phyloP scores from a whole-genome alignment of 768 basidiomycete genomes.

The Boletus sensibilis region DNA sequence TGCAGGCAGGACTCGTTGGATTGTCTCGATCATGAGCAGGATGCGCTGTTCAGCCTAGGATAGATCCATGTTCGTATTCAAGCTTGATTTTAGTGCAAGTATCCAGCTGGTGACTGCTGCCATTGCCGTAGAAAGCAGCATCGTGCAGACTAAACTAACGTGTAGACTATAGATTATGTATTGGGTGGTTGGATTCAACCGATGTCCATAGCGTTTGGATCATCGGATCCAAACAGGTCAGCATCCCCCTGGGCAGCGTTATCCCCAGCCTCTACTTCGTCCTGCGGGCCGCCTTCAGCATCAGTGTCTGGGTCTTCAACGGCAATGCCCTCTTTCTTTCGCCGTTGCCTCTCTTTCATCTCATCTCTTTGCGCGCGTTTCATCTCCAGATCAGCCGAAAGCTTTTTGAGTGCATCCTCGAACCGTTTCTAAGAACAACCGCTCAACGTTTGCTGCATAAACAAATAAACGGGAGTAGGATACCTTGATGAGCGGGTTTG shows the following conservation, averaged over 20 bases:
- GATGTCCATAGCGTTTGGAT: constrained; percentile 36
- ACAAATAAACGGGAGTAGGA: not conserved
- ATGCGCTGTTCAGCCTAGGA: not conserved
- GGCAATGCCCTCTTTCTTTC: constrained; percentile 65
- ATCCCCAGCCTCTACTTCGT: constrained; percentile 33
- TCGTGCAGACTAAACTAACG: not conserved
- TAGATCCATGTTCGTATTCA: not conserved
- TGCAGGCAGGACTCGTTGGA: constrained; percentile 67
- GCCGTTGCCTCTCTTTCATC: constrained; percentile 69
- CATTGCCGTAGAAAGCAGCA: not conserved
- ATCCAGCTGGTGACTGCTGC: not conserved
- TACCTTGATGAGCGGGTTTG: constrained; percentile 86
- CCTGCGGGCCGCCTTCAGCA: constrained; percentile 38
- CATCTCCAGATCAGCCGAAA: constrained; percentile 82
- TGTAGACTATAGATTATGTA: not conserved
- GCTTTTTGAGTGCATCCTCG: constrained; percentile 87
- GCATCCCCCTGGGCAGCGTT: constrained; percentile 24
- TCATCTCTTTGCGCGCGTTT: constrained; percentile 79
- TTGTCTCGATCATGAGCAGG: constrained; percentile 22
- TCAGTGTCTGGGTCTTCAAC: constrained; percentile 41
- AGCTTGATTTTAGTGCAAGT: not conserved
- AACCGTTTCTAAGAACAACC: constrained; percentile 70
- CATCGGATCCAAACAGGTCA: constrained; percentile 50
- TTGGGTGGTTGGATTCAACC: constrained; percentile 15
- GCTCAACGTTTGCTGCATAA: not conserved